A percentile compares a stretch with the other conserved stretches of the same genome.
Evolutionary conservation across 768 basidiomycete species (phyloP).

Genomic region (Pleurotus giganteus): DNA sequence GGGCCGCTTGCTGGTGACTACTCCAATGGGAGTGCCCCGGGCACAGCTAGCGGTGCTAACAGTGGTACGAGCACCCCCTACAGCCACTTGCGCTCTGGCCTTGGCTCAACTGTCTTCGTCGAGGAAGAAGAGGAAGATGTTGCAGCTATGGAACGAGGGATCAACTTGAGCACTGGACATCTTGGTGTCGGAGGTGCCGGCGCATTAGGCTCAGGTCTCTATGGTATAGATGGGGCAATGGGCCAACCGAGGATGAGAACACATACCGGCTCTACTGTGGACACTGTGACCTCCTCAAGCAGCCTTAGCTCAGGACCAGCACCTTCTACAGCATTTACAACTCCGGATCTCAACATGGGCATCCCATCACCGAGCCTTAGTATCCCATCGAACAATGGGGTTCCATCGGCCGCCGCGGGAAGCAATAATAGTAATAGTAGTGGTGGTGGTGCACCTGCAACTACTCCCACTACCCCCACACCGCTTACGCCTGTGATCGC

Average conservation of each 20-base stretch:
- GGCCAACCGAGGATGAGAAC: conserved; percentile 49
- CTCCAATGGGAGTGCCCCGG: conserved; percentile 14
- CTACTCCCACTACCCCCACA: conserved; percentile 49
- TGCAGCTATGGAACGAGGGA: conserved; percentile 49
- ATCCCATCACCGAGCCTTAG: conserved; percentile 22
- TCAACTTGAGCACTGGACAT: conserved; percentile 24
- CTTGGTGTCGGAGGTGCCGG: conserved; percentile 20
- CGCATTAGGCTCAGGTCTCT: background rate
- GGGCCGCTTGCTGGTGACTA: conserved; percentile 16
- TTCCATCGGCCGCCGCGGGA: conserved; percentile 13
- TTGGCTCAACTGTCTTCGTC: conserved; percentile 47
- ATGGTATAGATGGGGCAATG: conserved; percentile 6
- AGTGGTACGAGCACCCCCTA: conserved; percentile 73
- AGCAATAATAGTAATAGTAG: no score
- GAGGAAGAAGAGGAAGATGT: conserved; percentile 81
- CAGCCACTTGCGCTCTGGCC: conserved; percentile 49
- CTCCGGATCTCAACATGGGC: conserved; percentile 52
- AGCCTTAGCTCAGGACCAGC: conserved; percentile 17
- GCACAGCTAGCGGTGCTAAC: conserved; percentile 48
- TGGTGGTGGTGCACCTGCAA: conserved; percentile 20
- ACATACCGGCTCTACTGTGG: conserved; percentile 45
- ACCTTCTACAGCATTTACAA: conserved; percentile 54
- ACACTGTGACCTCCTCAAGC: conserved; percentile 30
- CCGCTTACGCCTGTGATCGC: conserved; percentile 70
- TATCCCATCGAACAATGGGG: conserved; percentile 18